phyloP scores from a whole-genome alignment of 192 early-diverging fungal genomes.

The Phlyctochytrium planicorne region DNA sequence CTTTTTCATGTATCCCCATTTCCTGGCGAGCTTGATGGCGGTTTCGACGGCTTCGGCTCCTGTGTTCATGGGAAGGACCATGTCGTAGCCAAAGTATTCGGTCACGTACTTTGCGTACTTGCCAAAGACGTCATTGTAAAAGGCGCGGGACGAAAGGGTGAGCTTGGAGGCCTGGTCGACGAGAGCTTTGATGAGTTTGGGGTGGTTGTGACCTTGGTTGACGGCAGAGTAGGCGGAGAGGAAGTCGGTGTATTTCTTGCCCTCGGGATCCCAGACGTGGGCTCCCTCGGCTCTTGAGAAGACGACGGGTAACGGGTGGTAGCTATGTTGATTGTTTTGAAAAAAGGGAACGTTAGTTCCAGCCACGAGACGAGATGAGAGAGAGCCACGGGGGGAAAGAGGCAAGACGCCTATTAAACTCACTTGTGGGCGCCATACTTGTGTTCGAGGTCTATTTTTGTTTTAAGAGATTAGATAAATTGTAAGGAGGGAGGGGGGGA shows the following conservation, averaged over 20 bases:
- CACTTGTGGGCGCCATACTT: constrained; percentile 94
- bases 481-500: constrained; percentile 34
- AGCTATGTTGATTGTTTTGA: constrained; percentile 65
- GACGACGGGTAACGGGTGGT: constrained; percentile 96
- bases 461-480: no score
- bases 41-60: constrained; percentile 99
- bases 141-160: constrained; percentile 89
- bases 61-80: constrained; percentile 99
- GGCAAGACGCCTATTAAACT: constrained; percentile 55
- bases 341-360: background rate
- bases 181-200: constrained; percentile 88
- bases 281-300: constrained; percentile 83
- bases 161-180: constrained; percentile 85
- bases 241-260: constrained; percentile 84
- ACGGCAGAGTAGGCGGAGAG: constrained; percentile 81
- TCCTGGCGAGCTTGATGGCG: constrained; percentile 94
- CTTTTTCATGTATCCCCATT: constrained; percentile 96
- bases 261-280: constrained; percentile 94
- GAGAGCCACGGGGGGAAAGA: background rate
- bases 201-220: constrained; percentile 94
- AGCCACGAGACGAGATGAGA: background rate
- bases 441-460: constrained; percentile 75
- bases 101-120: constrained; percentile 87
- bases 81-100: constrained; percentile 93
- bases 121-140: constrained; percentile 95